Evolutionary conservation across 768 basidiomycete species (phyloP), one percentile per base, ranked within the genome.

Genomic region (Kwoniella europaea): DNA sequence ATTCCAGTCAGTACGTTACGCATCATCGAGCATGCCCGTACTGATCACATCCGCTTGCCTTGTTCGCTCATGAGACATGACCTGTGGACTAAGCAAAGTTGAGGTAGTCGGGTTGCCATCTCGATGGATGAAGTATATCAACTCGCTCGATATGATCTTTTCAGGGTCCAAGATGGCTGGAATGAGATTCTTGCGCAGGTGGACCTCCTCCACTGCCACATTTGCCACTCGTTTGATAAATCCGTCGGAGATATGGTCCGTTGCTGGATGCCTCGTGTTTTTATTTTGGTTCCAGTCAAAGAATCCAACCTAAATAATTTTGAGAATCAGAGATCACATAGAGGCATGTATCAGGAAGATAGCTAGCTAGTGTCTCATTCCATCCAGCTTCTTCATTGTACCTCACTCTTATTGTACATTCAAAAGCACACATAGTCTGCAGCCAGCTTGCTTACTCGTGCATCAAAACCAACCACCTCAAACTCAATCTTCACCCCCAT

Each of bases 121-220:
- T 64, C 63, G 9, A 63, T 61, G 2, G 60, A 63, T 68, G 67
- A 63, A 53, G 60, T 57, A 68, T 68, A 63, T 68, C 67, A 63
- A 9, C 22, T 60, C 9, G 35, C 10, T 12, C 16, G 42, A 41
- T 44, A 44, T 41, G 46, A 62, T 29, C 46, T 57, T 43, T 60
- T 71, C 69, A 71, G 65, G 69, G 69, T 65, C 27, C 24, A 18
- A 56, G 41, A 15, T 65, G 22, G 62, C 44, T 65, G 24, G 44
- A 58, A 62, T 16, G 35, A 3, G 59, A 52, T 15, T 60, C 35
- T 35, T 35, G 52, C 16, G 22, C 27, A 29, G n/a, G 56, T 69
- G 68, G 62, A 63, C 68, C 10, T 52, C 61, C 60, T 69, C 68
- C 68, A 69, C 68, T 69, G 68, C 68, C 68, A 60, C 57, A 43